Evolutionary conservation across 257 asterid genomes (phyloP), one percentile per base, ranked within the genome.

Genomic region (Primulina tabacum): DNA sequence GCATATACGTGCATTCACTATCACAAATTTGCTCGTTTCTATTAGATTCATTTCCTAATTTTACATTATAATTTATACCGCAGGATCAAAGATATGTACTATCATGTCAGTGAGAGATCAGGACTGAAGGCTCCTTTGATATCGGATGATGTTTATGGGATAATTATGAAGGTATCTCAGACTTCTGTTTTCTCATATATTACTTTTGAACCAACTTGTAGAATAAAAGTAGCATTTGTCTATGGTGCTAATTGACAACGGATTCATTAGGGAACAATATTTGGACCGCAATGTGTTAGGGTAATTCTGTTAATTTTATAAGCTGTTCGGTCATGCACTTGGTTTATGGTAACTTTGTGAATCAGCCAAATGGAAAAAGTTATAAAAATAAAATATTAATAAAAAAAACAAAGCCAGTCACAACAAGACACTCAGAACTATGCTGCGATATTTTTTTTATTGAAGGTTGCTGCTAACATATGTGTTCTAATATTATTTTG

Each of bases 21-120:
- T 40, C 43, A 2, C 52, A 40, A 40, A 2, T 40, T 40, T 40
- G 50, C 50, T 10, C 0, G 50, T 38, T 21, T 1, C 16, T 24
- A 33, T 21, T 52, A 6, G 20, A 10, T 11, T 11, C 11, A 7
- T 56, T 34, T 16, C 35, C 52, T 32, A 24, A 17, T 28, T 8
- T 0, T 20, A 1, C 28, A 40, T 11, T 1, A 68, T 5, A 47
- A 40, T 40, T 40, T 11, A 61, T 79, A 16, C 75, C 71, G 60
- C 80, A 94, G 97, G 70, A 71, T 91, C 71, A 91, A 85, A 82
- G 97, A 91, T 67, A 89, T 94, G 97, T 88, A 91, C 77, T 8
- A 12, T 68, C 97, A 91, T 80, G 84, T 91, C 29, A 86, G 83
- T 58, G 92, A 91, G 82, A 88, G 97, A 75, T 90, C 99, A 16